Evolutionary conservation across 2,329 filamentous ascomycete genomes (phyloP).

Genomic region (Exophiala alcalophila): DNA sequence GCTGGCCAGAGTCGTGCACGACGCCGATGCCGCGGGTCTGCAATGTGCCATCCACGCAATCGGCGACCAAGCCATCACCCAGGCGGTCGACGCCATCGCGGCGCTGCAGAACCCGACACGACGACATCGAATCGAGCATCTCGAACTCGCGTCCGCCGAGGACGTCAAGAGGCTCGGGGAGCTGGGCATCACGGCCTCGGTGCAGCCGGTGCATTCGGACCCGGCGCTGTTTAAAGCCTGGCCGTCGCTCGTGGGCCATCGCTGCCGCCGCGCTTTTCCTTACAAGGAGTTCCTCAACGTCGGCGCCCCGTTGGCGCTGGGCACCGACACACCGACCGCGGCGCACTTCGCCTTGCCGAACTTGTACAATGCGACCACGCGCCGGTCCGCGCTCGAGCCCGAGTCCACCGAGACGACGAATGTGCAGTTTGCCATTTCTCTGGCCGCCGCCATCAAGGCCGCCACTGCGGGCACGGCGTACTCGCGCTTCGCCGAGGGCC

Average conservation of each 20-base stretch:
- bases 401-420: conserved; percentile 42
- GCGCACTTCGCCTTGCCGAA: conserved; percentile 46
- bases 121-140: conserved; percentile 52
- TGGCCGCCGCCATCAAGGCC: conserved; percentile 45
- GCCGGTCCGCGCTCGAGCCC: conserved; percentile 44
- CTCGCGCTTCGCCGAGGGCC: conserved; percentile 41
- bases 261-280: conserved; percentile 49
- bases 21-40: conserved; percentile 43
- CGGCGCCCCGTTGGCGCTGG: conserved; percentile 46
- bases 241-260: conserved; percentile 46
- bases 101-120: conserved; percentile 40
- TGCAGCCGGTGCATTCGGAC: conserved; percentile 41
- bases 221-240: conserved; percentile 49
- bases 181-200: conserved; percentile 45
- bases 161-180: conserved; percentile 47
- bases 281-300: conserved; percentile 49
- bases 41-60: conserved; percentile 54
- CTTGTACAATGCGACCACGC: conserved; percentile 50
- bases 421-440: conserved; percentile 41
- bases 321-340: conserved; percentile 50
- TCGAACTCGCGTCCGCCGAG: conserved; percentile 48
- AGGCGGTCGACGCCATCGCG: conserved; percentile 47
- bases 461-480: conserved; percentile 47
- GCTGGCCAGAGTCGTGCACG: conserved; percentile 44
- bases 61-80: conserved; percentile 46